phyloP scores from a whole-genome alignment of 2,329 filamentous ascomycete genomes.

The Dactylellina cionopaga region DNA sequence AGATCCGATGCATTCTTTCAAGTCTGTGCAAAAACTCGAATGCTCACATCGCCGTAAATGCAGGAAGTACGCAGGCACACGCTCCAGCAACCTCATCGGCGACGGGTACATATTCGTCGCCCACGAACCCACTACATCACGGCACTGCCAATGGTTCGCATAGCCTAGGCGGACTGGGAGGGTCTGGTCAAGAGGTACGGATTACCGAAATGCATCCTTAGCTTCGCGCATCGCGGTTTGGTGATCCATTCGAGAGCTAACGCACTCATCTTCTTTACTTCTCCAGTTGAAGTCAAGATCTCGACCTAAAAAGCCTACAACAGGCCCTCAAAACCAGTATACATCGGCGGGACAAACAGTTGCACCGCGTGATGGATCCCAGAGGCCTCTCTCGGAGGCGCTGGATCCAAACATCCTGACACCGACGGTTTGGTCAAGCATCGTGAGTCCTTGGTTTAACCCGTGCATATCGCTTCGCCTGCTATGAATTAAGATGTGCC shows the following conservation, averaged over 20 bases:
- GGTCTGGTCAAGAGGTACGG: conserved; percentile 32
- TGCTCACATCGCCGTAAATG: background rate
- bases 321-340: conserved; percentile 31
- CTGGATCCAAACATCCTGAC: conserved; percentile 72
- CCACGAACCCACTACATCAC: conserved; percentile 38
- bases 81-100: conserved; percentile 20
- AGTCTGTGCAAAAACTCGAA: conserved; percentile 33
- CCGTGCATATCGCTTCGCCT: background rate
- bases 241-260: background rate
- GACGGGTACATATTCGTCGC: conserved; percentile 37
- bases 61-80: conserved; percentile 42
- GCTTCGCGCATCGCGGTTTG: background rate
- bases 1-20: background rate
- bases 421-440: conserved; percentile 72
- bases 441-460: conserved; percentile 60
- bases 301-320: conserved; percentile 41
- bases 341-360: conserved; percentile 13
- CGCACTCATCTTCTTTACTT: background rate
- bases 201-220: background rate
- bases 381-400: conserved; percentile 63
- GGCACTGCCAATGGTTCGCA: conserved; percentile 33
- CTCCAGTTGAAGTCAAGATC: conserved; percentile 39
- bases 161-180: conserved; percentile 20
- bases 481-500: background rate
- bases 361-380: conserved; percentile 44